These are phyloP conservation scores for Echria macrotheca DNA, from an alignment of 495 filamentous ascomycete species.

Conservation along the genomic window DNA sequence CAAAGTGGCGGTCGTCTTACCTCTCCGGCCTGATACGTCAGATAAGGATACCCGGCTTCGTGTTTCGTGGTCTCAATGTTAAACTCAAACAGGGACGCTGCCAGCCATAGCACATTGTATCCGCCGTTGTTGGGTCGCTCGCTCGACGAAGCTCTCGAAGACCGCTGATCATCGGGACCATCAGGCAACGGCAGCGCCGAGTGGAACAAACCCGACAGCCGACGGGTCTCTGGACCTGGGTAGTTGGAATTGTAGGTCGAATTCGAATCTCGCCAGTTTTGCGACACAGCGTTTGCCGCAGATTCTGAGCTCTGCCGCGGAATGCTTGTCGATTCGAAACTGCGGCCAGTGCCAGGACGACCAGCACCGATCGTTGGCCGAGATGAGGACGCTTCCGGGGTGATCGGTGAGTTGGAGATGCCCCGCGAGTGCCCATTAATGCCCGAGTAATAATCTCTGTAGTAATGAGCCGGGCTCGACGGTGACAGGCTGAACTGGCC, in stretches of 20 bases:
- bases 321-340: constrained; percentile 40
- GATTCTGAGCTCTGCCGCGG: constrained; percentile 44
- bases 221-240: constrained; percentile 33
- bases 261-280: constrained; percentile 41
- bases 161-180: constrained; percentile 40
- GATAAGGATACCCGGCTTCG: constrained; percentile 91
- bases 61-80: constrained; percentile 87
- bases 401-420: constrained; percentile 38
- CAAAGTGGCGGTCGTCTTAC: constrained; percentile 34
- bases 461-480: constrained; percentile 46
- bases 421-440: constrained; percentile 31
- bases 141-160: constrained; percentile 47
- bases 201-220: constrained; percentile 68
- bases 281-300: constrained; percentile 24
- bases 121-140: constrained; percentile 38
- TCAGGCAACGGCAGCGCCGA: constrained; percentile 83
- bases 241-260: constrained; percentile 40
- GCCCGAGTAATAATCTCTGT: constrained; percentile 44
- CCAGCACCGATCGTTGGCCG: constrained; percentile 26
- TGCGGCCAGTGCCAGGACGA: constrained; percentile 48
- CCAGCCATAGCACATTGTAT: constrained; percentile 70
- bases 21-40: constrained; percentile 91
- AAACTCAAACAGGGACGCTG: constrained; percentile 92
- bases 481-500: constrained; percentile 52
- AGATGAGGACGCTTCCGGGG: constrained; percentile 34